Conservation (phyloP, 148 eudicot species). For the Fagopyrum esculentum region DNA sequence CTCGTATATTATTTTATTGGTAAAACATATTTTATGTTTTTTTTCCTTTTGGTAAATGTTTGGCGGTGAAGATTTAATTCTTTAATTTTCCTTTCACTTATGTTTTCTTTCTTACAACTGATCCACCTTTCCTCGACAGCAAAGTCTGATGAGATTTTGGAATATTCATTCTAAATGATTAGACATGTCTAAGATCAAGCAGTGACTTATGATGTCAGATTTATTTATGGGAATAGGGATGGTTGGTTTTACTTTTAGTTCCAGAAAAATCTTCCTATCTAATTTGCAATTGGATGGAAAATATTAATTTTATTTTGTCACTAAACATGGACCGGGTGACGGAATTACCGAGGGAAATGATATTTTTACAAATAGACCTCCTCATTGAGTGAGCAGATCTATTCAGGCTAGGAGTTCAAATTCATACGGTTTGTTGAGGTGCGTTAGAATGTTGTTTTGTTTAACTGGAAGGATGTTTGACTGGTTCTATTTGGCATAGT, state of each 20-base stretch:
- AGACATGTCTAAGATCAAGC: neutral
- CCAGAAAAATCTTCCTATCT: neutral
- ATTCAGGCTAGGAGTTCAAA: neutral
- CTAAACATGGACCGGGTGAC: neutral
- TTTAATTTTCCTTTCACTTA: neutral
- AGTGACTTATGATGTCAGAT: neutral
- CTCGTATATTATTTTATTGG: neutral
- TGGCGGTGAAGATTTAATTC: neutral
- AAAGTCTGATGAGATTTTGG: neutral
- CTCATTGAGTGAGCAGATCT: neutral
- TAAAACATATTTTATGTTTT: neutral
- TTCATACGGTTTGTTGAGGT: neutral
- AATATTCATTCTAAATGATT: neutral
- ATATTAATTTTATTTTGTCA: neutral
- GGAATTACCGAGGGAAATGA: neutral
- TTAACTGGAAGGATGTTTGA: neutral
- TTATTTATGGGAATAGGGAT: neutral
- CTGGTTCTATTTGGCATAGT: neutral
- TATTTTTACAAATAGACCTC: neutral
- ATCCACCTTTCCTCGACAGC: neutral
- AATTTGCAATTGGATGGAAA: neutral
- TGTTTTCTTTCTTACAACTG: neutral
- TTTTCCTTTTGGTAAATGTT: neutral
- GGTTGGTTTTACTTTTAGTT: neutral
- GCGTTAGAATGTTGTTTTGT: neutral